Conservation (phyloP, 2,329 filamentous ascomycete genomes). For the Parasarocladium wereldwijsianum region DNA sequence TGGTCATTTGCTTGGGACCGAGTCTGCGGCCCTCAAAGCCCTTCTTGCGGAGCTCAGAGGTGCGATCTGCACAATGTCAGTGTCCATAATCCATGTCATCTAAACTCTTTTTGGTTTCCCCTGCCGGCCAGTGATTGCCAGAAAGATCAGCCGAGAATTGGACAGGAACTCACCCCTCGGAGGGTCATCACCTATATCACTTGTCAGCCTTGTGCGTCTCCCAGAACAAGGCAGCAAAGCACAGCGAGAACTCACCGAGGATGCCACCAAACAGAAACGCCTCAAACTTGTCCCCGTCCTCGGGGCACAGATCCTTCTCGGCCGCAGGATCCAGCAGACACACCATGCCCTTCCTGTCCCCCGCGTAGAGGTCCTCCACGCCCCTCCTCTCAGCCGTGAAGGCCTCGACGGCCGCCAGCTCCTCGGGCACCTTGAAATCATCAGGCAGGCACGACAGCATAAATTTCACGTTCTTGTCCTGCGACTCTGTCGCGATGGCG, state of each 20-base stretch:
- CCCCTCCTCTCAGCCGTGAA: slow-evolving; percentile 61
- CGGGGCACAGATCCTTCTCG: slow-evolving; percentile 63
- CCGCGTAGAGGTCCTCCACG: slow-evolving; percentile 69
- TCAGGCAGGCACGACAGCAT: slow-evolving; percentile 68
- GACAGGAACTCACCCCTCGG: slow-evolving; percentile 54
- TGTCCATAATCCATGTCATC: slow-evolving; percentile 7
- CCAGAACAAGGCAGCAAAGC: not conserved
- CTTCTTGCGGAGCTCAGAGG: slow-evolving; percentile 87
- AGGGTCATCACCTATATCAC: slow-evolving; percentile 66
- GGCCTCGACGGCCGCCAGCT: slow-evolving; percentile 38
- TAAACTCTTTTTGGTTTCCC: too few species aligned
- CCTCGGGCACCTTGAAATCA: slow-evolving; percentile 48
- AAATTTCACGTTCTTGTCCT: slow-evolving; percentile 52
- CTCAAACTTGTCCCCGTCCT: slow-evolving; percentile 72
- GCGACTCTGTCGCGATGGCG: slow-evolving; percentile 71
- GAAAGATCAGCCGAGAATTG: slow-evolving; percentile 5
- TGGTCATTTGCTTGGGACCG: slow-evolving; percentile 94
- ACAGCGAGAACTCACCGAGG: slow-evolving; percentile 45
- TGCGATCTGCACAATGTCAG: slow-evolving; percentile 52
- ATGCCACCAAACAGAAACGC: slow-evolving; percentile 95
- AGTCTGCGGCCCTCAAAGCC: slow-evolving; percentile 78
- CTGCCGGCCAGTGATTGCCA: too few species aligned
- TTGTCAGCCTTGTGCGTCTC: slow-evolving; percentile 6
- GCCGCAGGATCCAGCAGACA: slow-evolving; percentile 85
- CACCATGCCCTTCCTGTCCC: slow-evolving; percentile 58